Evolutionary conservation across 2,329 filamentous ascomycete genomes (phyloP).

Genomic region (Penicillium sp.): DNA sequence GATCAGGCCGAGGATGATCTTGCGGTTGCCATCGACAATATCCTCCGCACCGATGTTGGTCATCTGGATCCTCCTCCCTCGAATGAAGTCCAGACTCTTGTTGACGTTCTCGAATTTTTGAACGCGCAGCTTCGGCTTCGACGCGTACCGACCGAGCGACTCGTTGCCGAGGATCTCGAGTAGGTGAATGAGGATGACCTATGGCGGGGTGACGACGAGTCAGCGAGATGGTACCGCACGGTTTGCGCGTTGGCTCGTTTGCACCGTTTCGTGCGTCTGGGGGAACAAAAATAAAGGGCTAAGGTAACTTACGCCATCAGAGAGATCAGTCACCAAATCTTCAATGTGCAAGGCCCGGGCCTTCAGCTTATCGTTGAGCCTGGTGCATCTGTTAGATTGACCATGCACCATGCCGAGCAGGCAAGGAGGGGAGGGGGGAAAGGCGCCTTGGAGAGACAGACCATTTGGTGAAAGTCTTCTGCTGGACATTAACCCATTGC

Average conservation of each 20-base stretch:
- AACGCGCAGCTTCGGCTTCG: slow-evolving; percentile 92
- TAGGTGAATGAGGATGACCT: slow-evolving; percentile 95
- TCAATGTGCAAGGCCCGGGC: slow-evolving; percentile 75
- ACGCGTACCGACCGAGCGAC: slow-evolving; percentile 93
- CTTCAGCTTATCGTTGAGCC: slow-evolving; percentile 95
- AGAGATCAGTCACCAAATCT: slow-evolving; percentile 85
- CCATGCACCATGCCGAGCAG: background rate
- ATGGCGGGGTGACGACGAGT: slow-evolving; percentile 3
- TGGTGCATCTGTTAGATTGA: slow-evolving; percentile 38
- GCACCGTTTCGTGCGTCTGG: background rate
- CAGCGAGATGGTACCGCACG: background rate
- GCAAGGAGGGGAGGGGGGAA: background rate
- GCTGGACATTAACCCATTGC: slow-evolving; percentile 76
- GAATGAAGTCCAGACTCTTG: slow-evolving; percentile 91
- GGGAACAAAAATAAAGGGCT: background rate
- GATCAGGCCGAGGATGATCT: slow-evolving; percentile 95
- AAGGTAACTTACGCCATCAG: slow-evolving; percentile 75
- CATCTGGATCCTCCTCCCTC: slow-evolving; percentile 87
- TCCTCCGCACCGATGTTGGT: slow-evolving; percentile 98
- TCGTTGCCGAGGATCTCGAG: slow-evolving; percentile 95
- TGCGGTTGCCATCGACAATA: slow-evolving; percentile 95
- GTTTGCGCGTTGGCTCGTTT: background rate
- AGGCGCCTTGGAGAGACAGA: slow-evolving; percentile 34
- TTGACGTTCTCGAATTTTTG: slow-evolving; percentile 99
- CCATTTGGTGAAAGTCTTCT: slow-evolving; percentile 99